These are phyloP conservation scores for Sechiopsis laciniata DNA, from an alignment of 306 rosid genomes.

Conservation along the genomic window DNA sequence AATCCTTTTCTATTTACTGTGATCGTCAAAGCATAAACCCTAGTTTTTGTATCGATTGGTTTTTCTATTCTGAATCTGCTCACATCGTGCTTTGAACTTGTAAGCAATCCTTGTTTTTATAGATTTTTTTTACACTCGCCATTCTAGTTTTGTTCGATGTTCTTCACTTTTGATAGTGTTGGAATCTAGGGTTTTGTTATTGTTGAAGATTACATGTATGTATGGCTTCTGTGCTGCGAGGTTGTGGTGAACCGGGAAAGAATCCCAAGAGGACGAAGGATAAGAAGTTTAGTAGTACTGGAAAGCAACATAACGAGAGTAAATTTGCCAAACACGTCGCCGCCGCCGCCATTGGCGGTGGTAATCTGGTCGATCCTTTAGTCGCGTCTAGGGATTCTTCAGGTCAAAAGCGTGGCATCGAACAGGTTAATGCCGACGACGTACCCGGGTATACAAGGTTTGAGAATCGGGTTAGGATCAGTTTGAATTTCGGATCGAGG, in stretches of 20 bases:
- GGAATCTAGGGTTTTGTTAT: constrained; percentile 18
- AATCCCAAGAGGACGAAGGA: constrained; percentile 17
- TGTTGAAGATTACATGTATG: constrained; percentile 25
- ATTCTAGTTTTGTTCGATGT: neutral
- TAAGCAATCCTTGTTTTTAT: neutral
- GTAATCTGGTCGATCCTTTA: constrained; percentile 13
- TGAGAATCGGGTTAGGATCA: constrained; percentile 37
- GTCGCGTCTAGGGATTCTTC: constrained; percentile 26
- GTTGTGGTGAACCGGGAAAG: constrained; percentile 27
- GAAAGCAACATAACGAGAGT: constrained; percentile 24
- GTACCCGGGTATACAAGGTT: constrained; percentile 28
- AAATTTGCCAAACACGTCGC: constrained; percentile 24
- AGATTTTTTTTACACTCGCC: neutral
- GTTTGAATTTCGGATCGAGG: constrained; percentile 24
- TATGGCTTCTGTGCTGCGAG: constrained; percentile 33
- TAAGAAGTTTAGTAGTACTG: constrained; percentile 24
- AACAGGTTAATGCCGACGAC: constrained; percentile 18
- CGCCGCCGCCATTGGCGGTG: constrained; percentile 20
- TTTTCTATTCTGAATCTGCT: neutral
- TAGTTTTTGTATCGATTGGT: neutral
- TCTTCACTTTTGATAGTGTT: neutral
- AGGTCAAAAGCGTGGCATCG: constrained; percentile 18
- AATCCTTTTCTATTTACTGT: neutral
- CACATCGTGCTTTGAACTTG: constrained; percentile 9
- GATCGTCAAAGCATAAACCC: constrained; percentile 19